Evolutionary conservation across 2,329 filamentous ascomycete species (phyloP), one percentile per base, ranked within the genome.

Genomic region (Ascochyta lentis): DNA sequence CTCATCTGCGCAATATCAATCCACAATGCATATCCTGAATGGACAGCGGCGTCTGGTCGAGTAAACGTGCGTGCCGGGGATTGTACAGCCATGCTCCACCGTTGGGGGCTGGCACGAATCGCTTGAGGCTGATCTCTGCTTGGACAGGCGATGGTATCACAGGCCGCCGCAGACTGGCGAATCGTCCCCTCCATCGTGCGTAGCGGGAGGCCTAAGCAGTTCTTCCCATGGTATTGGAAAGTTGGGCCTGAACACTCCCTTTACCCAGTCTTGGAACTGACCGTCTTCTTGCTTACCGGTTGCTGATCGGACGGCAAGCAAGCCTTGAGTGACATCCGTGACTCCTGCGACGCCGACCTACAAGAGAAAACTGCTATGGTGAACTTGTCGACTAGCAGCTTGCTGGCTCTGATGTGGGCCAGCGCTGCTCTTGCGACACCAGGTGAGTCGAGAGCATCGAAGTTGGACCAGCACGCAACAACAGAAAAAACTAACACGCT

Each of bases 371-470:
- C 13, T 13, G 31, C 16, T 29, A 56, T 51, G 47, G 26, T 56
- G 16, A 7, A 13, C 9, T 24, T 40, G 13, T 37, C 54, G 9
- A 52, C 45, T 27, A 48, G 35, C 13, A 58, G 59, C 59, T 45
- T 68, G 26, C 4, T 67, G 47, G 64, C 62, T 49, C 52, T 71
- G 13, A 35, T 64, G 15, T 68, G 64, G 58, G 60, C 61, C 40
- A 61, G 56, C 37, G 56, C 58, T 49, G 63, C 60, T 35, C 34
- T 70, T 46, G 68, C 67, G 45, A 69, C 66, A 35, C 62, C 55
- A 12, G 49, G 67, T 70, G 52, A 56, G 69, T 65, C 31, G 33
- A 34, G 6, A 6, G 35, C 9, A 26, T 24, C 22, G 33, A n/a
- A n/a, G 8, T 13, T 31, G 7, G 22, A 12, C 8, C 16, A 33